phyloP scores from a whole-genome alignment of 1,139 yeast species.

The Blastobotrys buckinghamii region DNA sequence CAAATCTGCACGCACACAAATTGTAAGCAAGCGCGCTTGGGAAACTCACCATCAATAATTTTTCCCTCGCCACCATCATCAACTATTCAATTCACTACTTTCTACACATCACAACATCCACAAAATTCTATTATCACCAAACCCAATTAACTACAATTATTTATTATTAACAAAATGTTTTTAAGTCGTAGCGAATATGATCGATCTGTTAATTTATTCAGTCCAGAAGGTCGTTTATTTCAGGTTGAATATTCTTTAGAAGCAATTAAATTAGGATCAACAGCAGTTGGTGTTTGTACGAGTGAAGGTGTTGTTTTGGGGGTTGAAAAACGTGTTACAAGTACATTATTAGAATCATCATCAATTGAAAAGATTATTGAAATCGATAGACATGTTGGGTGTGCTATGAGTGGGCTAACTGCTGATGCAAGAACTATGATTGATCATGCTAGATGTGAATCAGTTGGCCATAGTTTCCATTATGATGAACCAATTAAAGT shows the following conservation, averaged over 20 bases:
- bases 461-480: constrained; percentile 78
- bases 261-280: constrained; percentile 93
- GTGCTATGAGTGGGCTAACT: constrained; percentile 98
- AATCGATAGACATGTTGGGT: constrained; percentile 89
- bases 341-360: constrained; percentile 82
- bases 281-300: constrained; percentile 97
- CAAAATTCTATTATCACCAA: not conserved
- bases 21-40: too few relatives aligned
- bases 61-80: constrained; percentile 1
- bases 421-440: constrained; percentile 99
- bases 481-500: constrained; percentile 91
- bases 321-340: constrained; percentile 95
- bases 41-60: too few relatives aligned
- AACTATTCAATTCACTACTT: too few relatives aligned
- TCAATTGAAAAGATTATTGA: constrained; percentile 96
- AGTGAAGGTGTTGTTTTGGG: constrained; percentile 94
- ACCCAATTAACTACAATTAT: not conserved
- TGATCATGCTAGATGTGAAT: constrained; percentile 93
- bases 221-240: constrained; percentile 97
- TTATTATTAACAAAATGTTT: constrained; percentile 51
- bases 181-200: constrained; percentile 98
- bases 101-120: not conserved
- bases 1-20: too few relatives aligned
- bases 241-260: constrained; percentile 98
- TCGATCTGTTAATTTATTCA: constrained; percentile 96